Base-by-base conservation (phyloP, 1,139 yeast genomes). In the Blastobotrys buckinghamii region DNA sequence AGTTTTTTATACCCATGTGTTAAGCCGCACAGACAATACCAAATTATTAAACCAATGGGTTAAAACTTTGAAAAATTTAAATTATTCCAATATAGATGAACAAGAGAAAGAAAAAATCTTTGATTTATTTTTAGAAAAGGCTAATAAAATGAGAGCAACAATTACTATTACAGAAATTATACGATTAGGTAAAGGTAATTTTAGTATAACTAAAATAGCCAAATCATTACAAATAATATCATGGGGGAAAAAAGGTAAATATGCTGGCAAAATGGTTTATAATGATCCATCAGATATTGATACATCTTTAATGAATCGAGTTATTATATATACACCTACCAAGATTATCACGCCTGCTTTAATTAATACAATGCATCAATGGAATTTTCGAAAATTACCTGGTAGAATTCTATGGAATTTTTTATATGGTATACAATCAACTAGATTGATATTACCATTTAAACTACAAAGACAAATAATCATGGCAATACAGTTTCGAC, bases 401-500 rank as follows among this genome's bases (percentile, higher is more conserved):
- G 50, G 52, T 17, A 26, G 53, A 19, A 30, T 56, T 13, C 51
- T 60, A 9, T 60, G 64, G 64, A 51, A 53, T 24, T 40, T 60
- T 7, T 24, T 59, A 12, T 46, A 58, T 12, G 59, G 60, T 10
- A 22, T 59, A 5, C 44, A 48, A 2, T 26, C 47, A 8, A 12
- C 50, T 2, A 48, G 45, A 35, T 20, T 40, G 6, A 8, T 30
- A 32, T 16, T 24, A 10, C n/a, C 44, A 12, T 22, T 13, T 13
- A n/a, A 39, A 8, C 26, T 48, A 20, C 45, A 44, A 37, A 47
- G 37, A 6, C 36, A 15, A n/a, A 13, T 53, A 1, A 52, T 52
- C 4, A 19, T 17, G 2, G 47, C 39, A 9, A 19, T 55, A 19
- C 45, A 44, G 2, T 20, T 39, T 3, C 49, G 64, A 19, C 62